A percentile compares a stretch with the other conserved stretches of the same genome.
Evolutionary conservation across 345 rosid species (phyloP).

Genomic region (Populus deltoides): DNA sequence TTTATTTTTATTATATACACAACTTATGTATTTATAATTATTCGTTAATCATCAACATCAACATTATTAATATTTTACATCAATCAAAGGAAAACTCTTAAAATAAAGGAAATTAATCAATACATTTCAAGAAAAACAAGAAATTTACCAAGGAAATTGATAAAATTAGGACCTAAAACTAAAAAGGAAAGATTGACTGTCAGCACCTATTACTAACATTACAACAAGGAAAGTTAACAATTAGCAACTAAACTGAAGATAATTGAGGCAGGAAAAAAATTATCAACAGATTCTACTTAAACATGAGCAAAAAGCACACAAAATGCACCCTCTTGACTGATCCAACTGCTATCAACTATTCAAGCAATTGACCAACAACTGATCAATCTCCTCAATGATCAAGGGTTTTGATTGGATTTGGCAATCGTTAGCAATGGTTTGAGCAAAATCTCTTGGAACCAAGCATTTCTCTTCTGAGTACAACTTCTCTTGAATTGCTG

Average conservation of each 20-base stretch:
- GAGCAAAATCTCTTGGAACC: conserved; percentile 35
- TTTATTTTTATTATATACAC: neutral
- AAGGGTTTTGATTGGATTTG: conserved; percentile 4
- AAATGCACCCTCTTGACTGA: no score
- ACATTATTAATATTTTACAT: no score
- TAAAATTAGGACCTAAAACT: conserved; percentile 12
- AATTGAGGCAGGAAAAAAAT: neutral
- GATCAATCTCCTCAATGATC: conserved; percentile 15
- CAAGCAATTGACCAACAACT: neutral
- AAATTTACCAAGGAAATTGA: conserved; percentile 14
- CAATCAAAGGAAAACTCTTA: neutral
- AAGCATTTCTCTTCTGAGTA: conserved; percentile 46
- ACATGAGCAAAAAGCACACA: neutral
- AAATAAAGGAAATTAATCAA: neutral
- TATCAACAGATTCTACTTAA: neutral
- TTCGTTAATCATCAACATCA: no score
- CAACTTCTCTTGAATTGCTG: conserved; percentile 53
- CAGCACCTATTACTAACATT: neutral
- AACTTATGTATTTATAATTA: neutral
- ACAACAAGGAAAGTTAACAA: neutral
- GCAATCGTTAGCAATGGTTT: conserved; percentile 11
- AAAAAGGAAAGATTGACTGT: neutral
- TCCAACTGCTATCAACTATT: neutral
- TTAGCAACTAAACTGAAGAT: neutral
- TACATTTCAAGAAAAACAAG: neutral